Conservation (phyloP, 345 rosid species). For the Pistacia integerrima region DNA sequence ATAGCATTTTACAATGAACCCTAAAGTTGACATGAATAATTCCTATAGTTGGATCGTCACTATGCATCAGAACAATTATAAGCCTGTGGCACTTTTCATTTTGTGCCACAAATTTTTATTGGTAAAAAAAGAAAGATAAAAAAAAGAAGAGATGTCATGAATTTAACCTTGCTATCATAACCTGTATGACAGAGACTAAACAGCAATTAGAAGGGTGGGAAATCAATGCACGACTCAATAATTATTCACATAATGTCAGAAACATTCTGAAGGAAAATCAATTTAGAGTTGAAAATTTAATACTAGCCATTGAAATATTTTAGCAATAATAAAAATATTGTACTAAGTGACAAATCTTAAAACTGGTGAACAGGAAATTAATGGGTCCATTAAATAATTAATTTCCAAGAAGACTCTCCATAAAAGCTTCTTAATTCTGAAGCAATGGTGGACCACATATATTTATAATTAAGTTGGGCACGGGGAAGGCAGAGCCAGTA, state of each 20-base stretch:
- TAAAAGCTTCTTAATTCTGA: not conserved
- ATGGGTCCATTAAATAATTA: no score
- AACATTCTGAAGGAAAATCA: not conserved
- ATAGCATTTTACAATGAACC: no score
- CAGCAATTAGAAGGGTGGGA: not conserved
- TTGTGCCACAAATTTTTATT: not conserved
- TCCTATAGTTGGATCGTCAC: not conserved
- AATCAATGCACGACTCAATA: not conserved
- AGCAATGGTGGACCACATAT: not conserved
- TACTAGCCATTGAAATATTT: not conserved
- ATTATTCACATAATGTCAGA: not conserved
- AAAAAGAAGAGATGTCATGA: not conserved
- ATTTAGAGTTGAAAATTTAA: not conserved
- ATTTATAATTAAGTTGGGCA: constrained; percentile 8
- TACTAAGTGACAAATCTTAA: not conserved
- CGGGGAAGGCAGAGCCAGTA: constrained; percentile 12
- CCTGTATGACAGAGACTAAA: not conserved
- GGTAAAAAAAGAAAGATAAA: not conserved
- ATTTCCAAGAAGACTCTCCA: not conserved
- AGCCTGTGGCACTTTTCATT: not conserved
- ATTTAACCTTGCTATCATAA: not conserved
- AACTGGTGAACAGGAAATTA: not conserved
- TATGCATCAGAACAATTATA: no score
- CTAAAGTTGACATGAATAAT: not conserved
- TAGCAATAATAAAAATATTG: not conserved